phyloP scores from a whole-genome alignment of 1,284 basidiomycete genomes.

The Fomes fomentarius region DNA sequence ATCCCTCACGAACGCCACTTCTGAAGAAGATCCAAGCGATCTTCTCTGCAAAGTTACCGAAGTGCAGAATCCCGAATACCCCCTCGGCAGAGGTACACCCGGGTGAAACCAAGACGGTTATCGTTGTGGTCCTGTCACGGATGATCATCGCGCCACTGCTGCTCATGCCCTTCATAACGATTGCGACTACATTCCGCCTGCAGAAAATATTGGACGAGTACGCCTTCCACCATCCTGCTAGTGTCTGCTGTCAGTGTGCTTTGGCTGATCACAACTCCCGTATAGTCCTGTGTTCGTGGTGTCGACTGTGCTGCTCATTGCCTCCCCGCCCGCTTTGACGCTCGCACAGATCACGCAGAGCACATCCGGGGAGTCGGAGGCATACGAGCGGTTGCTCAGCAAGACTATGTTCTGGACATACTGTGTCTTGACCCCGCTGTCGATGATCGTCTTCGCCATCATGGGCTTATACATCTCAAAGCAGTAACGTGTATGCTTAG shows the following conservation, averaged over 20 bases:
- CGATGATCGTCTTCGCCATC: conserved; percentile 77
- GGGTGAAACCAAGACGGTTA: conserved; percentile 83
- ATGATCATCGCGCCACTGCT: conserved; percentile 88
- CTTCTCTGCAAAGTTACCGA: conserved; percentile 34
- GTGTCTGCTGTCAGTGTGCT: neutral
- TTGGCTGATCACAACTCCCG: conserved; percentile 10
- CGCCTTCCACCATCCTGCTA: conserved; percentile 35
- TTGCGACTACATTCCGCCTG: conserved; percentile 62
- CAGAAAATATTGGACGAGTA: conserved; percentile 77
- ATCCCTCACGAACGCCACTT: conserved; percentile 38
- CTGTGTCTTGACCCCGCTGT: conserved; percentile 80
- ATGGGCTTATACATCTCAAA: conserved; percentile 67
- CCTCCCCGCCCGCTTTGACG: conserved; percentile 82
- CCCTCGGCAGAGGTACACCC: conserved; percentile 33
- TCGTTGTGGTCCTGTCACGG: conserved; percentile 75
- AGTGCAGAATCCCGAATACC: conserved; percentile 18
- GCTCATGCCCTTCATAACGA: conserved; percentile 74
- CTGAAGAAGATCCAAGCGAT: conserved; percentile 46
- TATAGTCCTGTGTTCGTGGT: conserved; percentile 83
- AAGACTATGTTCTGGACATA: conserved; percentile 85
- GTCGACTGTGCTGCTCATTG: conserved; percentile 73
- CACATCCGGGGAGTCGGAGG: conserved; percentile 82
- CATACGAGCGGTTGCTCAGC: conserved; percentile 89
- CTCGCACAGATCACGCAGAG: conserved; percentile 90
- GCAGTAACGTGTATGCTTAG: too few relatives aligned